Evolutionary conservation across 306 rosid genomes (phyloP), one percentile per base, ranked within the genome.

Genomic region (Dalbergia cochinchinensis): DNA sequence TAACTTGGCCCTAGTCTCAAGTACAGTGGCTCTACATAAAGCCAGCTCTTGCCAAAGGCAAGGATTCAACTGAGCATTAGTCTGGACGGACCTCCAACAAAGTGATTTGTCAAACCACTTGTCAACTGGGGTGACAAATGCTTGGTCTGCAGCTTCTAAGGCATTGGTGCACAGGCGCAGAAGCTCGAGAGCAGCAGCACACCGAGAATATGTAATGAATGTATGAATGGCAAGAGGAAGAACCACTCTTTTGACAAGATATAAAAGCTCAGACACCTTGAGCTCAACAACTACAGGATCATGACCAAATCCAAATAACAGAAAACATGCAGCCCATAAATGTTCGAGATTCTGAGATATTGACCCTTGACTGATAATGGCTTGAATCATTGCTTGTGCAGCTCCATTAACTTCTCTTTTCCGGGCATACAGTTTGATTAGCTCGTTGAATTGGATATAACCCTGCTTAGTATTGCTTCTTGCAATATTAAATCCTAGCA

Each of bases 41-140:
- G 98, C 97, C 31, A 91, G 68, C 77, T 94, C 97, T 71, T 94
- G 95, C 98, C 98, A 94, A 59, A 94, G 95, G 74, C 83, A 94
- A 47, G 97, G 98, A 77, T 91, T 90, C 85, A 91, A 74, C 83
- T 94, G 95, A 42, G 98, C 98, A 78, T 84, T 85, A 26, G 97
- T 94, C 70, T 89, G 93, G 81, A 89, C 83, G 33, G 97, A 88
- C 79, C 91, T 82, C 92, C 97, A 94, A 53, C 97, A 94, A 15
- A 91, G 95, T 6, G 97, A 90, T 77, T 89, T 90, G 75, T 91
- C 90, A 14, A 90, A 48, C 94, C 97, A 91, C 86, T 87, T 94
- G 81, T 94, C 97, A 42, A 89, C 98, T 0, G 98, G 98, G 33
- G 91, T 79, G 33, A 90, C 90, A 39, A 94, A 87, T 6, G 92